Conservation (phyloP, 2,329 filamentous ascomycete species). For the Hypoxylon sp. region DNA sequence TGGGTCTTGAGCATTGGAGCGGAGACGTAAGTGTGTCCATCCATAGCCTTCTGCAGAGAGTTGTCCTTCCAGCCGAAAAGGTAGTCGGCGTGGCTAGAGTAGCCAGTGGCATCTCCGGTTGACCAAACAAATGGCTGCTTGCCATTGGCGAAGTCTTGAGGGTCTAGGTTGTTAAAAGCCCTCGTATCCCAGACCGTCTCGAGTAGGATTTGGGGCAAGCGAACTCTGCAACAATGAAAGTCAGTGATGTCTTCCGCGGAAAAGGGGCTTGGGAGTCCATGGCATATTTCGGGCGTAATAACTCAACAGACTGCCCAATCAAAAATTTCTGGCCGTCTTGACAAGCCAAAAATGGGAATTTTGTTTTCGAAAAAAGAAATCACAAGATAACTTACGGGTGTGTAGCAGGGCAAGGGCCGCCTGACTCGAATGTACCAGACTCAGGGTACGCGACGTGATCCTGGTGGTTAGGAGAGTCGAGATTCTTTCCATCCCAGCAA, state of each 20-base stretch:
- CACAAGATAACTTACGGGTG: conserved; percentile 50
- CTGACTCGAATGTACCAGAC: conserved; percentile 59
- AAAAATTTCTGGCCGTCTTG: background rate
- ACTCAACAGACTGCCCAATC: background rate
- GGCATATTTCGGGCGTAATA: background rate
- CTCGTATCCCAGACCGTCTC: conserved; percentile 55
- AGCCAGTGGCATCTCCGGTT: conserved; percentile 57
- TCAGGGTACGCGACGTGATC: conserved; percentile 62
- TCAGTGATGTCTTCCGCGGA: background rate
- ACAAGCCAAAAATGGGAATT: background rate
- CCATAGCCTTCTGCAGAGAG: conserved; percentile 59
- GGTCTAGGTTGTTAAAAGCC: conserved; percentile 45
- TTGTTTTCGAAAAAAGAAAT: background rate
- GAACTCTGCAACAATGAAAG: conserved; percentile 1
- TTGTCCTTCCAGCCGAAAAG: conserved; percentile 62
- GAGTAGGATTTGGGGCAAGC: conserved; percentile 60
- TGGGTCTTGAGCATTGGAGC: conserved; percentile 51
- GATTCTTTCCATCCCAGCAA: conserved; percentile 56
- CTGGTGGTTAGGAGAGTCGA: conserved; percentile 54
- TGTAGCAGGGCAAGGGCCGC: conserved; percentile 60
- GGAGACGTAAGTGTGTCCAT: conserved; percentile 54
- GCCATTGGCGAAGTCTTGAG: conserved; percentile 48
- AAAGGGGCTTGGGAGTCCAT: background rate
- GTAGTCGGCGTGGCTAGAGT: conserved; percentile 60
- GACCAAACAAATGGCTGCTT: conserved; percentile 59